Evolutionary conservation across 805 yeast species (phyloP).

Genomic region (Ogataea philodendri): DNA sequence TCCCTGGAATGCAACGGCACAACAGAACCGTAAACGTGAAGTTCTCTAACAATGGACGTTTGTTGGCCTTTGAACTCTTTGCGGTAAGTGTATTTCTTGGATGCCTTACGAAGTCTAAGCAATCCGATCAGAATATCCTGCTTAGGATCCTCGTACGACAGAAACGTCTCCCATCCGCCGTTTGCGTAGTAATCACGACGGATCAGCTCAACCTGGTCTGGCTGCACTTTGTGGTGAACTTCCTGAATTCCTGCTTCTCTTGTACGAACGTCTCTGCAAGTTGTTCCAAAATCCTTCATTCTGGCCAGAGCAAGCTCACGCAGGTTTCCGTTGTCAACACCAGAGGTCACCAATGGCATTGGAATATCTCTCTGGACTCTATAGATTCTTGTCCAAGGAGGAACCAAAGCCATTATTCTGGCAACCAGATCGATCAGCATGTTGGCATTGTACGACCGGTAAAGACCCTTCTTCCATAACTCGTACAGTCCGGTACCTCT

Average conservation of each 20-base stretch:
- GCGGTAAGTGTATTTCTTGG: conserved; percentile 85
- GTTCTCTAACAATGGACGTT: conserved; percentile 92
- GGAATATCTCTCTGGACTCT: conserved; percentile 99
- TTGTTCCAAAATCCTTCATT: conserved; percentile 97
- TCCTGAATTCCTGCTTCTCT: conserved; percentile 99
- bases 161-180: conserved; percentile 98
- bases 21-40: conserved; percentile 96
- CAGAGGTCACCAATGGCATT: conserved; percentile 96
- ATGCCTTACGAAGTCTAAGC: conserved; percentile 81
- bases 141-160: conserved; percentile 94
- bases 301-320: conserved; percentile 94
- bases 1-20: conserved; percentile 96
- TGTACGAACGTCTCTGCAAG: conserved; percentile 94
- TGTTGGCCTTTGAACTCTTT: conserved; percentile 82
- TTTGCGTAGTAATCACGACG: conserved; percentile 96
- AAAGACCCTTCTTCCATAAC: conserved; percentile 94
- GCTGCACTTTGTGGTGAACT: conserved; percentile 93
- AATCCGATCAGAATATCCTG: conserved; percentile 94
- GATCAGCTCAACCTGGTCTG: conserved; percentile 94
- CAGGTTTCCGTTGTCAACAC: conserved; percentile 96
- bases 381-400: conserved; percentile 99
- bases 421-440: conserved; percentile 94
- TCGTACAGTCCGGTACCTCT: conserved; percentile 97
- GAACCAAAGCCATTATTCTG: conserved; percentile 90
- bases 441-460: conserved; percentile 91